Base-by-base conservation (phyloP, 2,329 filamentous ascomycete genomes). In the Diaporthe humulicola region DNA sequence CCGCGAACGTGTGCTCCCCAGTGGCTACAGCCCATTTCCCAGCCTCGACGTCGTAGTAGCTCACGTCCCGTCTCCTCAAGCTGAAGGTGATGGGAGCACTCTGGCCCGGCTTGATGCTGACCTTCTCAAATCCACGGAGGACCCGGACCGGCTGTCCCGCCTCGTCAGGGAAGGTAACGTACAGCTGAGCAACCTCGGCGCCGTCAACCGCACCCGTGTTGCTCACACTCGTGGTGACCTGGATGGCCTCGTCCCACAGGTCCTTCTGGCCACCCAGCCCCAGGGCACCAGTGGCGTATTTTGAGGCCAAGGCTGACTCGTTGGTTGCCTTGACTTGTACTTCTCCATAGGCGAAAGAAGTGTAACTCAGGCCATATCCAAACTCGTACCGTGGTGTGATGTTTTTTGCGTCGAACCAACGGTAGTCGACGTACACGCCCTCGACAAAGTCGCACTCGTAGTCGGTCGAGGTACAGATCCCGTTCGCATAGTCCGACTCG, bases 71-170 rank as follows among this genome's bases (percentile, higher is more conserved):
- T 54, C 92, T 86, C 25, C 87, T 92, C 58, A 94, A 79, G 36
- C 84, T 80, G 75, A 93, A 89, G 0, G 78, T 81, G 0, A 91
- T 83, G 19, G 83, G 81, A 28, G 82, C 85, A 72, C 86, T 81
- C 58, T 61, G 52, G 0, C 86, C 86, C 0, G 86, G 83, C 14
- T 85, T 82, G 58, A 93, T 77, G n/a, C 82, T 84, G 0, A 87
- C 83, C 84, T 93, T 93, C 73, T 90, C 89, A 75, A 93, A 94
- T 6, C 92, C 92, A 6, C 92, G 86, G 14, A 94, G 85, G 80
- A 93, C 91, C 45, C 87, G 84, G 0, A 86, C 82, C 0, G 92
- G 92, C 17, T 79, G 82, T 2, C 79, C 82, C 67, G 70, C 30
- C 69, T 57, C 69, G 57, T 86, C 83, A 19, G 79, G 70, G 78